Conservation (phyloP, 2,329 filamentous ascomycete species). For the Aspergillus ruber region DNA sequence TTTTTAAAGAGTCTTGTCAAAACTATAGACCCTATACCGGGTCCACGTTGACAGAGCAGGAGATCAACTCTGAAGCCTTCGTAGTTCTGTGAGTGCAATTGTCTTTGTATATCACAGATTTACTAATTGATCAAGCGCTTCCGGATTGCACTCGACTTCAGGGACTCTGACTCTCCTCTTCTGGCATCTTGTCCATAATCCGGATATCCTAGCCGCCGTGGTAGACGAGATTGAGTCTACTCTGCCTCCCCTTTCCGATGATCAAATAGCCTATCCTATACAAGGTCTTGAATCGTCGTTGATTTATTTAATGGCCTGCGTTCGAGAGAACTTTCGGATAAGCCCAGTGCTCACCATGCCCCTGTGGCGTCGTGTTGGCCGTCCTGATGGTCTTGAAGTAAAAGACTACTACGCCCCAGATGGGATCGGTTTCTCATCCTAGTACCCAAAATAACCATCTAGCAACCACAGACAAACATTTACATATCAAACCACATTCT, state of each 20-base stretch:
- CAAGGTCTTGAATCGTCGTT: slow-evolving; percentile 4
- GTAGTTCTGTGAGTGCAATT: slow-evolving; percentile 3
- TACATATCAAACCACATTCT: neutral
- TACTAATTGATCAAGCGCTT: neutral
- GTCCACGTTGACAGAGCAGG: slow-evolving; percentile 2
- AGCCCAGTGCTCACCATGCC: slow-evolving; percentile 9
- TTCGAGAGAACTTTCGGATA: slow-evolving; percentile 8
- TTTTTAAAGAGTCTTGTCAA: slow-evolving; percentile 1
- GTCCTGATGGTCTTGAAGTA: slow-evolving; percentile 5
- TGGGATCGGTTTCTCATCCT: neutral
- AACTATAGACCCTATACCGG: slow-evolving; percentile 1
- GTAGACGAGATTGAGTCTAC: neutral
- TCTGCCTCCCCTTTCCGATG: neutral
- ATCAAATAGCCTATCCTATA: slow-evolving; percentile 3
- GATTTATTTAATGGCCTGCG: slow-evolving; percentile 7
- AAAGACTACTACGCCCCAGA: neutral
- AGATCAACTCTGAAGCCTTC: slow-evolving; percentile 7
- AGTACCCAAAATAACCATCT: neutral
- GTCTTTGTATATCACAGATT: neutral
- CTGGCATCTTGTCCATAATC: slow-evolving; percentile 6
- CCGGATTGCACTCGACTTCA: slow-evolving; percentile 6
- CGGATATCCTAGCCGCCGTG: neutral
- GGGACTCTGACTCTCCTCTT: slow-evolving; percentile 5
- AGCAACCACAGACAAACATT: neutral
- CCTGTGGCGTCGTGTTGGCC: slow-evolving; percentile 5